Evolutionary conservation across 768 basidiomycete genomes (phyloP).

Genomic region (Porphyrellus cyaneotinctus): DNA sequence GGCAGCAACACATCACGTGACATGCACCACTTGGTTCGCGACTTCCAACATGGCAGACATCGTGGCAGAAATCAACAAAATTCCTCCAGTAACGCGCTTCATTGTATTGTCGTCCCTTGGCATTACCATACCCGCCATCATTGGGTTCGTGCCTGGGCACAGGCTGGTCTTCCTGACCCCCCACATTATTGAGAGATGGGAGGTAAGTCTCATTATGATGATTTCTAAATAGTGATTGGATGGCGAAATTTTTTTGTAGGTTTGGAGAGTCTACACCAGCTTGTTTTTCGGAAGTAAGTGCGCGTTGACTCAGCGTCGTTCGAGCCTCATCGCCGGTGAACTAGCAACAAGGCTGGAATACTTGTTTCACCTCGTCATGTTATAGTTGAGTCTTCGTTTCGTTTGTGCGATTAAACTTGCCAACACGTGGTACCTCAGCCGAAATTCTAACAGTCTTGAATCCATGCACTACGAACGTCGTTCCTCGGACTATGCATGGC

Average conservation of each 20-base stretch:
- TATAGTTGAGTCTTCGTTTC: constrained; percentile 33
- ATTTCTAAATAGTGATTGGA: background rate
- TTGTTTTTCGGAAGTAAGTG: constrained; percentile 67
- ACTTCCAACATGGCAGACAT: constrained; percentile 42
- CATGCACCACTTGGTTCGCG: background rate
- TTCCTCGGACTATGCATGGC: constrained; percentile 77
- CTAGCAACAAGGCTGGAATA: constrained; percentile 32
- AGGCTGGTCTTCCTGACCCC: constrained; percentile 49
- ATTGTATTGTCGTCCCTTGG: constrained; percentile 57
- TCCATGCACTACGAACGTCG: constrained; percentile 49
- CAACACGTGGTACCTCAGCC: constrained; percentile 39
- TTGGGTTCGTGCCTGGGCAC: constrained; percentile 51
- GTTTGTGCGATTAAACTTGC: background rate
- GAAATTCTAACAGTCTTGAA: constrained; percentile 64
- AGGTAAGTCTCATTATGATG: constrained; percentile 40
- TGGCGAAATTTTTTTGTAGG: constrained; percentile 34
- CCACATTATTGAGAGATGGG: constrained; percentile 42
- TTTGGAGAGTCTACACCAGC: constrained; percentile 71
- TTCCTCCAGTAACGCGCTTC: constrained; percentile 79
- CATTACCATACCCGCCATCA: constrained; percentile 54
- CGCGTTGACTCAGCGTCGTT: no score
- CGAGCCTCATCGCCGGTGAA: background rate
- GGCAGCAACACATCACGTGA: constrained; percentile 7
- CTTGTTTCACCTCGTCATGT: constrained; percentile 41
- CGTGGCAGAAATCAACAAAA: constrained; percentile 65